Evolutionary conservation across 139 green algal genomes (phyloP).

Genomic region (Chlamydomonas eustigma): DNA sequence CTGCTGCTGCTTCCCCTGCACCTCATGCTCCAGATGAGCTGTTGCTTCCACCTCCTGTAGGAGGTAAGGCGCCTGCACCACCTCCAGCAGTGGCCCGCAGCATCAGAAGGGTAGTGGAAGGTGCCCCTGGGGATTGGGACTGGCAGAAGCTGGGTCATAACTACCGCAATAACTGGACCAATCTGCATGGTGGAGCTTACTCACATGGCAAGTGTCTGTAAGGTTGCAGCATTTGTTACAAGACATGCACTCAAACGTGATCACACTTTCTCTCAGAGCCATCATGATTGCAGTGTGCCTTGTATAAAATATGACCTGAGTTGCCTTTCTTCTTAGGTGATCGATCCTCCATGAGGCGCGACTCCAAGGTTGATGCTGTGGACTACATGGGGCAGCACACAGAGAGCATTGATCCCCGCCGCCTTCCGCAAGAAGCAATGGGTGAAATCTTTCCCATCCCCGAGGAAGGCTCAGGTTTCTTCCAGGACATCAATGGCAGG

Average conservation of each 20-base stretch:
- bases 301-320: not conserved
- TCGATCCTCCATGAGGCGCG: not conserved
- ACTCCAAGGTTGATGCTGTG: not conserved
- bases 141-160: constrained; percentile 35
- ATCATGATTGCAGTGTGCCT: not conserved
- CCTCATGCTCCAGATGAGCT: not conserved
- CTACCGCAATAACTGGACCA: constrained; percentile 36
- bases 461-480: constrained; percentile 13
- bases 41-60: not conserved
- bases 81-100: constrained; percentile 23
- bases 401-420: not conserved
- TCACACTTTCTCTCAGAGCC: not conserved
- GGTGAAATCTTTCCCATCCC: constrained; percentile 22
- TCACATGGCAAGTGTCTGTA: constrained; percentile 14
- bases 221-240: too few species aligned
- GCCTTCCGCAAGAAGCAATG: not conserved
- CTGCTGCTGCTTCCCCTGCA: not conserved
- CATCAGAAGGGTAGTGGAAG: constrained; percentile 15
- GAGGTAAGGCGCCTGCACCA: constrained; percentile 10
- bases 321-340: constrained; percentile 6
- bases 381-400: constrained; percentile 13
- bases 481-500: not conserved
- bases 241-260: too few species aligned
- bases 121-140: constrained; percentile 34
- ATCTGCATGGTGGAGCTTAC: constrained; percentile 37